Base-by-base conservation (phyloP, 2,329 filamentous ascomycete species). In the Hypoxylon sp. region DNA sequence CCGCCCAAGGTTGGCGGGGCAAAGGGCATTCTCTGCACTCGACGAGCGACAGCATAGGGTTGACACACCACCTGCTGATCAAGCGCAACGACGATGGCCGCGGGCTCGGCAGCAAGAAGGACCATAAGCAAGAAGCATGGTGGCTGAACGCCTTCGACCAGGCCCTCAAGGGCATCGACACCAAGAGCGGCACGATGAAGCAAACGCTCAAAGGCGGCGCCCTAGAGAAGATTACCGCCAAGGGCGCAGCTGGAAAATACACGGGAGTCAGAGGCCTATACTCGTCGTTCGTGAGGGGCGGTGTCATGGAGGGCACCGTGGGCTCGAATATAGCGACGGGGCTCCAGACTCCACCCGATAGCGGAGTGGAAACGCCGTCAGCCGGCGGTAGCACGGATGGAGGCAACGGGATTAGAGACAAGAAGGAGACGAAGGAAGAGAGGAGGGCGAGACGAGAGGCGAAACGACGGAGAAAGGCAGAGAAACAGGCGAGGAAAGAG, bases 101-200 rank as follows among this genome's bases (percentile, higher is more conserved):
- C 55, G 95, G 95, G 22, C 83, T 98, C 4, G 95, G 95, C 57
- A 89, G 92, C 76, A 93, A 92, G 77, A 83, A 84, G 61, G 62
- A 88, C 67, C 84, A 84, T 67, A 87, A 85, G 20, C 87, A 84
- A 71, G 95, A 97, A 76, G 93, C 97, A 77, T 99, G 96, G 96
- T 99, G 96, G 96, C 85, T 97, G 79, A 91, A 93, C 62, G 96
- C 96, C 9, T 97, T 97, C 71, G 95, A 98, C 79, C 90, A 93
- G 76, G 93, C 94, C 59, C 82, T 97, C 69, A 91, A 96, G 78
- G 91, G 90, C 3, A 84, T 97, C 55, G 91, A 92, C 75, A 83
- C 84, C 22, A 83, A 83, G 69, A 79, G 86, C 70, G 84, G 87
- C 55, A 80, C 82, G 71, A 81, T 88, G 59, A 79, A 85, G 71